phyloP scores from a whole-genome alignment of 2,329 filamentous ascomycete species.

The Trichoderma lentiforme region DNA sequence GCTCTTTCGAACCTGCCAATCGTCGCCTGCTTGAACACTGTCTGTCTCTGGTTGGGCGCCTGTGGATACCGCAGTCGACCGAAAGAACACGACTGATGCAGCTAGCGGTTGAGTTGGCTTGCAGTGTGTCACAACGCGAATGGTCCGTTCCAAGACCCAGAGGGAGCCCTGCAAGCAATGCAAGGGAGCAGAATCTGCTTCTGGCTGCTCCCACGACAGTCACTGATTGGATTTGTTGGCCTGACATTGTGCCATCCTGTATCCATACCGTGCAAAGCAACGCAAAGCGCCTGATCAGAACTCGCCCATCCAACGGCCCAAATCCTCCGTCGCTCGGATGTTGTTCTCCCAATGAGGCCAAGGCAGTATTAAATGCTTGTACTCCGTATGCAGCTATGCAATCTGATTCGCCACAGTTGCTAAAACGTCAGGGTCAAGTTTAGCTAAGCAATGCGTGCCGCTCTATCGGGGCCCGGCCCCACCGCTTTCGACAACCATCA shows the following conservation, averaged over 20 bases:
- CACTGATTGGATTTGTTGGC: neutral
- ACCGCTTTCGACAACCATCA: slow-evolving; percentile 7
- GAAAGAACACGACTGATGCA: slow-evolving; percentile 15
- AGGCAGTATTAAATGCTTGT: neutral
- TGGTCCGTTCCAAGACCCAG: slow-evolving; percentile 9
- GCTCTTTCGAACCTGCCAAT: neutral
- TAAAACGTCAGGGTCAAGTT: neutral
- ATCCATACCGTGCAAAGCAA: neutral
- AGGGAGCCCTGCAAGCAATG: neutral
- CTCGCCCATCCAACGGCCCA: neutral
- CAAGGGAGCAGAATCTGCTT: neutral
- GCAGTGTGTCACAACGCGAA: slow-evolving; percentile 16
- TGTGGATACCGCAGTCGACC: slow-evolving; percentile 5
- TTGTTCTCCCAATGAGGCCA: neutral
- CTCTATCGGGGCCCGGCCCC: slow-evolving; percentile 16
- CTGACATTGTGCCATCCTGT: neutral
- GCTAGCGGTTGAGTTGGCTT: slow-evolving; percentile 17
- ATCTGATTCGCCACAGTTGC: slow-evolving; percentile 1
- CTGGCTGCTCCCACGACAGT: neutral
- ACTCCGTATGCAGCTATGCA: slow-evolving; percentile 8
- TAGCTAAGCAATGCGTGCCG: slow-evolving; percentile 14
- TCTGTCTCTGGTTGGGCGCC: slow-evolving; percentile 10
- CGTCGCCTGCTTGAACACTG: neutral
- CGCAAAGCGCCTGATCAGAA: neutral
- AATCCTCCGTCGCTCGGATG: neutral